Percentiles rank a stretch among this genome's conserved stretches.
Evolutionary conservation across 169 alveolate genomes (phyloP).

Genomic region (Cryptosporidium sp.): DNA sequence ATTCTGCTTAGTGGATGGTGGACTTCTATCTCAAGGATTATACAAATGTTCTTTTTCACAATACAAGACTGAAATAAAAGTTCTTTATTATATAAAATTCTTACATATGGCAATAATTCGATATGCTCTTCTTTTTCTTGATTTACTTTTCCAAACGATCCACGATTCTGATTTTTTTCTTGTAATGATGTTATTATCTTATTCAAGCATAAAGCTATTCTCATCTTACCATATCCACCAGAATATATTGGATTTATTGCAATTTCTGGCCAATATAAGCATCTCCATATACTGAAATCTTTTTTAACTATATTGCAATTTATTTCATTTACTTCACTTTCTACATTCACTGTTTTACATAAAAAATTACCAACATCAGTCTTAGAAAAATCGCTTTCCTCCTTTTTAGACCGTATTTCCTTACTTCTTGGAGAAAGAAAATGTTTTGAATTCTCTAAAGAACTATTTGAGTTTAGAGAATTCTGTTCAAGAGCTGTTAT

Average conservation of each 20-base stretch:
- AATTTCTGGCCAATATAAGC: slow-evolving; percentile 55
- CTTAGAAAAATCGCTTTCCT: not conserved
- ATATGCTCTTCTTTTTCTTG: slow-evolving; percentile 8
- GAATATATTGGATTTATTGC: slow-evolving; percentile 60
- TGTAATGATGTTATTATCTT: slow-evolving; percentile 12
- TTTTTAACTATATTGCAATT: not conserved
- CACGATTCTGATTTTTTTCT: not conserved
- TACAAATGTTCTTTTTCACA: slow-evolving; percentile 38
- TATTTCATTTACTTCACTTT: not conserved
- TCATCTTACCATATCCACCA: slow-evolving; percentile 57
- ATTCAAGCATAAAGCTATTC: slow-evolving; percentile 53
- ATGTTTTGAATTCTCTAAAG: not conserved
- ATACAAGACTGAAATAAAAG: slow-evolving; percentile 52
- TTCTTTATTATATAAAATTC: slow-evolving; percentile 42
- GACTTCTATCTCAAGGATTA: slow-evolving; percentile 57
- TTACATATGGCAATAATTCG: slow-evolving; percentile 51
- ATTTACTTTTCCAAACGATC: not conserved
- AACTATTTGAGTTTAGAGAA: not conserved
- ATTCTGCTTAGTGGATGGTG: slow-evolving; percentile 68
- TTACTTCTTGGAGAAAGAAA: not conserved
- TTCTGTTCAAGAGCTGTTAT: not conserved
- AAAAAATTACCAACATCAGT: not conserved
- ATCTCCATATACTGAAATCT: slow-evolving; percentile 69
- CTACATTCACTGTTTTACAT: not conserved
- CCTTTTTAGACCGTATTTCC: not conserved